Evolutionary conservation across 2,329 filamentous ascomycete genomes (phyloP).

Genomic region (Calonectria pauciramosa): DNA sequence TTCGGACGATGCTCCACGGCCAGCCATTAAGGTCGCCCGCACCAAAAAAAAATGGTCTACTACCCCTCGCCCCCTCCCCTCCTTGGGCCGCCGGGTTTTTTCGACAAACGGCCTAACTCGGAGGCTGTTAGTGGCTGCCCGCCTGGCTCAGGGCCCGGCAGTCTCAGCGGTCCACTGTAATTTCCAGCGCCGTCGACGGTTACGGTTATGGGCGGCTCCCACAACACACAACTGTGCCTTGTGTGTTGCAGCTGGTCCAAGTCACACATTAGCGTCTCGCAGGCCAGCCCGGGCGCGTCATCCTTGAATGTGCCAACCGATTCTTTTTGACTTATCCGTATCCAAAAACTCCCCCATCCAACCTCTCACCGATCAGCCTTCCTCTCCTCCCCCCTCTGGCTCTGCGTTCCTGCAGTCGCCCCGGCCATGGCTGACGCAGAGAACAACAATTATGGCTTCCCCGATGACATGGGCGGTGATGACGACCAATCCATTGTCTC

Average conservation of each 20-base stretch:
- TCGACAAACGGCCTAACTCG: background rate
- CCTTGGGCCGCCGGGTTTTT: background rate
- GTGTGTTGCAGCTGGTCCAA: background rate
- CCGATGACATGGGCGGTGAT: slow-evolving; percentile 60
- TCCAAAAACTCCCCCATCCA: slow-evolving; percentile 28
- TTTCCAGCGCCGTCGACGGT: slow-evolving; percentile 26
- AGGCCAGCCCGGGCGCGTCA: slow-evolving; percentile 47
- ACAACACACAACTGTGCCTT: background rate
- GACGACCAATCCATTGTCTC: slow-evolving; percentile 64
- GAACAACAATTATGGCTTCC: slow-evolving; percentile 60
- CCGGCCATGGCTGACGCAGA: slow-evolving; percentile 59
- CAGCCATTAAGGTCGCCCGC: slow-evolving; percentile 4
- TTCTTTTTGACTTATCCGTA: slow-evolving; percentile 38
- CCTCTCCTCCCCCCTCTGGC: slow-evolving; percentile 34
- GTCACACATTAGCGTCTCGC: slow-evolving; percentile 43
- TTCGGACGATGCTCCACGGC: slow-evolving; percentile 15
- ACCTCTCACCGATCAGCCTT: slow-evolving; percentile 34
- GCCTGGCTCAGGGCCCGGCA: background rate
- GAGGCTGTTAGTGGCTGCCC: background rate
- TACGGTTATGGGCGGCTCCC: background rate
- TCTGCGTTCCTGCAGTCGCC: slow-evolving; percentile 45
- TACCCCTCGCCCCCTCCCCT: background rate
- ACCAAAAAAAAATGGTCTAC: slow-evolving; percentile 20
- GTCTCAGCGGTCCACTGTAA: background rate
- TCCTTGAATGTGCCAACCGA: slow-evolving; percentile 44